These are phyloP conservation scores for Teratosphaeria zuluensis DNA, from an alignment of 2,329 filamentous ascomycete genomes.

Conservation along the genomic window DNA sequence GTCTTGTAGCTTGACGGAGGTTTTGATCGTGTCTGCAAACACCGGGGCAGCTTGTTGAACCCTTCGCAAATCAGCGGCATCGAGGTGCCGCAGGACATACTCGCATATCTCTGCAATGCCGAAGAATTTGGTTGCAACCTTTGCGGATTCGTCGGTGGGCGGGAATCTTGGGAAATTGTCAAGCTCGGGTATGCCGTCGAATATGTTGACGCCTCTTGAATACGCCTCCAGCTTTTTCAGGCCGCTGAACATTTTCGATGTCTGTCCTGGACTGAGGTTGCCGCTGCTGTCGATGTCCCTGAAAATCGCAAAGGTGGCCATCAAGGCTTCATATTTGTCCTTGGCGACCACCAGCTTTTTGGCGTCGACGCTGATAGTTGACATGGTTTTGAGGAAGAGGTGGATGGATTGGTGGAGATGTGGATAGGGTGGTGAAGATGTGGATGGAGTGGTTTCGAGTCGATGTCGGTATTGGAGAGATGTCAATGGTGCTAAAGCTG, in stretches of 20 bases:
- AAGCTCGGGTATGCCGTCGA: not conserved
- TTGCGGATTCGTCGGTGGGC: not conserved
- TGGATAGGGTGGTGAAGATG: not conserved
- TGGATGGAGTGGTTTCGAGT: not conserved
- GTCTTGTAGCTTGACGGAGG: no score
- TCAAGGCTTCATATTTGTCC: not conserved
- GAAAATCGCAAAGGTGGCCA: not conserved
- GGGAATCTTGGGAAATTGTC: not conserved
- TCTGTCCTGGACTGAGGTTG: not conserved
- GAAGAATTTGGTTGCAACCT: not conserved
- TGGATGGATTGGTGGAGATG: not conserved
- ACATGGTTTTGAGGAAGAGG: not conserved
- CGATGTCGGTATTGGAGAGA: not conserved
- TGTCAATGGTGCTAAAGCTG: no score
- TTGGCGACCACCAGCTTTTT: not conserved
- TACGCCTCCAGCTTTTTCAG: not conserved
- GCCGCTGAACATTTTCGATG: not conserved
- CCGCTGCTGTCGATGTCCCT: not conserved
- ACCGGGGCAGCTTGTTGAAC: no score
- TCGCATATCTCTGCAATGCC: not conserved
- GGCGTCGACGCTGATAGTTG: not conserved
- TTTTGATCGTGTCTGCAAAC: no score
- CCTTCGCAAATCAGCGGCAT: no score
- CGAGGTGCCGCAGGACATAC: not conserved
- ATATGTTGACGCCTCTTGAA: not conserved